phyloP scores from a whole-genome alignment of 2,329 filamentous ascomycete genomes.

The Talaromyces islandicus region DNA sequence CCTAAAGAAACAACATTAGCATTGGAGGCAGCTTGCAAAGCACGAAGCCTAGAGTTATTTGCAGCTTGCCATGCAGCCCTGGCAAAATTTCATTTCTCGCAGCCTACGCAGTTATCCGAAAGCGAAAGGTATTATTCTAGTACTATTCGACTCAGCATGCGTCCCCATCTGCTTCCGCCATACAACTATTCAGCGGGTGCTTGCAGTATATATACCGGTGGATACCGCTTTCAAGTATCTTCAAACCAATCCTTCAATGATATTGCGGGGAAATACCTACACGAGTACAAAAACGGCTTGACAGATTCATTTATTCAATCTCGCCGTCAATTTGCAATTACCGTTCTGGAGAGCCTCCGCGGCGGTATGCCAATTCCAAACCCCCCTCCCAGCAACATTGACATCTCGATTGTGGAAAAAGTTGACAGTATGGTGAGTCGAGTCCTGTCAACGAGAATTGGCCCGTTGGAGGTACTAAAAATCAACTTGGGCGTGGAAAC shows the following conservation, averaged over 20 bases:
- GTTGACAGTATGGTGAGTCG: neutral
- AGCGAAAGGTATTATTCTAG: neutral
- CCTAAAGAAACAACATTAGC: neutral
- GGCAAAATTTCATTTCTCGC: neutral
- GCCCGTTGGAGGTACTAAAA: neutral
- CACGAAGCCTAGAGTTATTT: neutral
- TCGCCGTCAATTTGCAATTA: conserved; percentile 4
- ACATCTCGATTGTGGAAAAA: conserved; percentile 1
- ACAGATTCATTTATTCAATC: neutral
- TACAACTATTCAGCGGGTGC: conserved; percentile 1
- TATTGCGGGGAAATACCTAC: neutral
- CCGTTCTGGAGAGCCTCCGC: neutral
- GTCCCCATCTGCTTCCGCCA: neutral
- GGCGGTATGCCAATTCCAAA: neutral
- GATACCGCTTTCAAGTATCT: conserved; percentile 1
- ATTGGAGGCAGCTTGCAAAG: neutral
- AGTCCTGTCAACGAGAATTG: neutral
- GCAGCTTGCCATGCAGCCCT: conserved; percentile 4
- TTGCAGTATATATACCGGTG: conserved; percentile 5
- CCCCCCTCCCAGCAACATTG: conserved; percentile 5
- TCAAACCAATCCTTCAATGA: neutral
- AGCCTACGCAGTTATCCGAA: neutral
- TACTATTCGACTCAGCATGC: conserved; percentile 4
- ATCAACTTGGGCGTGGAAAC: conserved; percentile 6
- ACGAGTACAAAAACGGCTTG: neutral